Conservation (phyloP, 352 stramenopile genomes). For the Globisporangium apiculatum region DNA sequence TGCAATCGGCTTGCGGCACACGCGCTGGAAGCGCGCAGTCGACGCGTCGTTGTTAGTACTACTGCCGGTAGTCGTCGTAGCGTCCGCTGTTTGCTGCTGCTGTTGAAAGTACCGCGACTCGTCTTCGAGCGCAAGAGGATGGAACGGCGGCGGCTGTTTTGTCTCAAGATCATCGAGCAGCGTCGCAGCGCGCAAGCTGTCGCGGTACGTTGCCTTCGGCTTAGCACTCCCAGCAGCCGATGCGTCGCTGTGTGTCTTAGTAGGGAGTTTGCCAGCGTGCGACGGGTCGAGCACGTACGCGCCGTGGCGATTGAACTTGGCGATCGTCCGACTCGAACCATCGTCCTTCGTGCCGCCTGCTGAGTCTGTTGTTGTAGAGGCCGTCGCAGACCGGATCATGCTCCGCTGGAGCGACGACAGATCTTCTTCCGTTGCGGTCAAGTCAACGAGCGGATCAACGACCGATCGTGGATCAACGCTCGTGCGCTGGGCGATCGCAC, state of each 20-base stretch:
- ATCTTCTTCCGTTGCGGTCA: constrained; percentile 69
- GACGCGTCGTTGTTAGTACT: background rate
- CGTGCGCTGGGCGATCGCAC: constrained; percentile 35
- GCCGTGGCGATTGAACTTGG: constrained; percentile 84
- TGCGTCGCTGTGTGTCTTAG: background rate
- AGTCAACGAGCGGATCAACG: constrained; percentile 73
- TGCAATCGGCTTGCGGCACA: constrained; percentile 29
- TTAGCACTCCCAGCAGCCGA: constrained; percentile 8
- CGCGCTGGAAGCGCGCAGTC: constrained; percentile 29
- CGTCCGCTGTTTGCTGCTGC: background rate
- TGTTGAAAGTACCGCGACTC: constrained; percentile 81
- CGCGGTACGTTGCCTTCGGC: constrained; percentile 31
- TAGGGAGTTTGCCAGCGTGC: constrained; percentile 48
- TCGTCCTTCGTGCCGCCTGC: constrained; percentile 29
- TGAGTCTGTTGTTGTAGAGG: background rate
- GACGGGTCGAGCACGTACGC: constrained; percentile 75
- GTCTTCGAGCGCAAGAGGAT: constrained; percentile 75
- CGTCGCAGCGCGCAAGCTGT: constrained; percentile 57
- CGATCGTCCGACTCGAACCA: constrained; percentile 58
- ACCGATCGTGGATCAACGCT: constrained; percentile 51
- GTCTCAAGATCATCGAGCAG: constrained; percentile 61
- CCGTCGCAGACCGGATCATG: constrained; percentile 14
- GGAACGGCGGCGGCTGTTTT: constrained; percentile 48
- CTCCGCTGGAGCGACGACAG: constrained; percentile 25
- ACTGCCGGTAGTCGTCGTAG: constrained; percentile 15